A percentile compares a stretch with the other conserved stretches of the same genome.
Conservation (phyloP, 768 basidiomycete genomes). For the Boletus sensibilis region DNA sequence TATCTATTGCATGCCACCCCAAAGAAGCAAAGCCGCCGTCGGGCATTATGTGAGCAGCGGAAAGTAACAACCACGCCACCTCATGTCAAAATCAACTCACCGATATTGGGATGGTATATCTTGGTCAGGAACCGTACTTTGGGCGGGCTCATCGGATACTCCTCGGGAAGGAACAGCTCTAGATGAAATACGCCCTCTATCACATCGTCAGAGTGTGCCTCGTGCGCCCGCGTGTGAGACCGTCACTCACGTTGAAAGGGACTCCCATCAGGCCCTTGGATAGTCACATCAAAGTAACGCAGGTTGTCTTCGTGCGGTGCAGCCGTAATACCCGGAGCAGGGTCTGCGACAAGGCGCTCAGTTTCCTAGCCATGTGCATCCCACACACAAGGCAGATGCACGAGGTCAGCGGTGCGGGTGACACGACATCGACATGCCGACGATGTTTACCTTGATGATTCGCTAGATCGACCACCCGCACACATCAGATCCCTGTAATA, state of each 20-base stretch:
- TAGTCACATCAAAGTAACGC: conserved; percentile 97
- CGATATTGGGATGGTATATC: conserved; percentile 99
- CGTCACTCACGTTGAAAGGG: conserved; percentile 76
- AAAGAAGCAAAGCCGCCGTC: conserved; percentile 7
- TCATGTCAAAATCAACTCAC: conserved; percentile 46
- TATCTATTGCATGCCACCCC: conserved; percentile 55
- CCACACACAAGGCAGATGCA: conserved; percentile 13
- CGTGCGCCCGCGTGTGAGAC: background rate
- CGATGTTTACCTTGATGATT: conserved; percentile 48
- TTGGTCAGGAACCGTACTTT: conserved; percentile 97
- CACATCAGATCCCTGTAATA: conserved; percentile 1
- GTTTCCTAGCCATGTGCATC: conserved; percentile 70
- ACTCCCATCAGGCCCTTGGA: conserved; percentile 91
- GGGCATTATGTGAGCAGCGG: conserved; percentile 25
- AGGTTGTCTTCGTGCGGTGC: conserved; percentile 95
- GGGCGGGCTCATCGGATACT: conserved; percentile 99
- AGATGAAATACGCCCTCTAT: conserved; percentile 89
- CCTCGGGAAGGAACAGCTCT: conserved; percentile 98
- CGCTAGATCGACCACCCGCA: conserved; percentile 35
- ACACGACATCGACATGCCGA: conserved; percentile 17
- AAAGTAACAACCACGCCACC: conserved; percentile 13
- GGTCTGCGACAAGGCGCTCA: conserved; percentile 92
- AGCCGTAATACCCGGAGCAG: conserved; percentile 96
- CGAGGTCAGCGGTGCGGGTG: conserved; percentile 20
- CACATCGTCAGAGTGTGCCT: conserved; percentile 5